Conservation (phyloP, 1,284 basidiomycete genomes). For the Marasmius oreades region DNA sequence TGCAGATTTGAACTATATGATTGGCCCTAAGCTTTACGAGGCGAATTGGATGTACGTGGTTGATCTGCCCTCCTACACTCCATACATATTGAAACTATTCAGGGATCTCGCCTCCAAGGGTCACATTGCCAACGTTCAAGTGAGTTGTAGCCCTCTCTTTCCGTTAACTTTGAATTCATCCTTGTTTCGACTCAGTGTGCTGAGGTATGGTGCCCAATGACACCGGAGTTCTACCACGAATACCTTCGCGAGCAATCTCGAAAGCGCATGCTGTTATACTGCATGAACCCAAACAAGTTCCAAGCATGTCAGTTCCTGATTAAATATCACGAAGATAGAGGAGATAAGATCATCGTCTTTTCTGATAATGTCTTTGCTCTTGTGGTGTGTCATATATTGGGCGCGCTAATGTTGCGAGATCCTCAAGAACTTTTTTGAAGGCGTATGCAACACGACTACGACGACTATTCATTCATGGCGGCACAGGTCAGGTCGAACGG, state of each 20-base stretch:
- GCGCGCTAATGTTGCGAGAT: background rate
- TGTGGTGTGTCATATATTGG: constrained; percentile 58
- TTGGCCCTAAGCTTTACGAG: constrained; percentile 98
- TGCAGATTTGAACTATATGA: constrained; percentile 97
- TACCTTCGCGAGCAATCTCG: constrained; percentile 91
- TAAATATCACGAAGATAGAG: constrained; percentile 96
- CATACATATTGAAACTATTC: constrained; percentile 3
- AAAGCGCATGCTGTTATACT: constrained; percentile 95
- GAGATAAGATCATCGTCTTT: constrained; percentile 99
- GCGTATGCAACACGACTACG: constrained; percentile 93
- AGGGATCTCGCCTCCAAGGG: constrained; percentile 96
- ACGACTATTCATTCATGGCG: constrained; percentile 97
- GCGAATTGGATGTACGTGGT: constrained; percentile 92
- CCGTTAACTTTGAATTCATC: constrained; percentile 1
- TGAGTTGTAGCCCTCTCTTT: constrained; percentile 26
- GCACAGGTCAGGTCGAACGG: constrained; percentile 92
- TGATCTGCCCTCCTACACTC: constrained; percentile 9
- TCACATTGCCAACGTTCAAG: constrained; percentile 99
- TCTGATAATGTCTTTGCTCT: constrained; percentile 98
- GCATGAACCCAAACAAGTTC: constrained; percentile 99
- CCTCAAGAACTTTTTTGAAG: constrained; percentile 41
- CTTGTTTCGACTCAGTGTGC: constrained; percentile 64
- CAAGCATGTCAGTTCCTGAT: constrained; percentile 99
- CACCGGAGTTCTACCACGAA: constrained; percentile 99
- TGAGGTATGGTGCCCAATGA: constrained; percentile 99